Evolutionary conservation across 768 basidiomycete genomes (phyloP).

Genomic region (Chalciporus sphaerocephalus): DNA sequence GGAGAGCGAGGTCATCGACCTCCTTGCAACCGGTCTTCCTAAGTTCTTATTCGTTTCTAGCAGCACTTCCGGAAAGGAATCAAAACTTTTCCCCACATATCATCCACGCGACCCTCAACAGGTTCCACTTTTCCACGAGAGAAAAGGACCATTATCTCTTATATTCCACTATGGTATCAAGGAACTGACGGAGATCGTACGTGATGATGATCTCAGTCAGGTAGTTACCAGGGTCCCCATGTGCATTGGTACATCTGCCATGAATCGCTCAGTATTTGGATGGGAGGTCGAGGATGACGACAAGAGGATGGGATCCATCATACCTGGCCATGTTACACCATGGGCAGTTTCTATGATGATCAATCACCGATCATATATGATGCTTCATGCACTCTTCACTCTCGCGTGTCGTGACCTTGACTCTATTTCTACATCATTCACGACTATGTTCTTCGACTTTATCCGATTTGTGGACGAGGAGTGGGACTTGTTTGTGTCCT

Average conservation of each 20-base stretch:
- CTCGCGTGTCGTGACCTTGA: conserved; percentile 5
- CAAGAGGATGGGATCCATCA: conserved; percentile 1
- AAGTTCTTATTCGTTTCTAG: conserved; percentile 8
- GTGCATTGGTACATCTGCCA: not conserved
- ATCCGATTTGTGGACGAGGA: conserved; percentile 15
- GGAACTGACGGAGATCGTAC: conserved; percentile 6
- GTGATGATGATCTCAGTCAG: not conserved
- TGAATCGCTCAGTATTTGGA: conserved; percentile 5
- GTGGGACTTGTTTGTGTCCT: conserved; percentile 15
- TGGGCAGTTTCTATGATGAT: conserved; percentile 13
- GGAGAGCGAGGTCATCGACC: conserved; percentile 13
- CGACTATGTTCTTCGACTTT: conserved; percentile 11
- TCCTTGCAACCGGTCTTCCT: conserved; percentile 20
- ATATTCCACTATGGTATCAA: not conserved
- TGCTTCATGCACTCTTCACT: conserved; percentile 21
- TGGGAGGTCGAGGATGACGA: conserved; percentile 12
- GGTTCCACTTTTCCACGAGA: not conserved
- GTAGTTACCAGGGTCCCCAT: conserved; percentile 9
- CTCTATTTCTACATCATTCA: conserved; percentile 1
- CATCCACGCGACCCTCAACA: not conserved
- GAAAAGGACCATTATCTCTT: not conserved
- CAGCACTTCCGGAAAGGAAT: conserved; percentile 10
- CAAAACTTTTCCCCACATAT: conserved; percentile 12
- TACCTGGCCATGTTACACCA: conserved; percentile 10
- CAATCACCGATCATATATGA: conserved; percentile 13